Evolutionary conservation across 257 asterid genomes (phyloP).

Genomic region (Solanum habrochaites): DNA sequence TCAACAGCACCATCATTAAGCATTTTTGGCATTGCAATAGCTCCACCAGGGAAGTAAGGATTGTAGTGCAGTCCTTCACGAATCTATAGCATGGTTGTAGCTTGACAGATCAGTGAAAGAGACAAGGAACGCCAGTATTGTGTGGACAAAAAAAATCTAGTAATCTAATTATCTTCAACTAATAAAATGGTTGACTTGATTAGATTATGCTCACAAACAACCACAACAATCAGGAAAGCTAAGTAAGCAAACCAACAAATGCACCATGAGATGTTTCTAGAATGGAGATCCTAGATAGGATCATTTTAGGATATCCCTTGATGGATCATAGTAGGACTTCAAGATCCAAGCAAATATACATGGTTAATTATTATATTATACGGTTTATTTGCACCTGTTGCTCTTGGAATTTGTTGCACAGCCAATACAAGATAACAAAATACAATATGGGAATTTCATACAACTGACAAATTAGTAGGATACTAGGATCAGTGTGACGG

Average conservation of each 20-base stretch:
- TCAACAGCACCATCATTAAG: constrained; percentile 74
- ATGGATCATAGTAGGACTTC: background rate
- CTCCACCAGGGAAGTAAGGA: constrained; percentile 84
- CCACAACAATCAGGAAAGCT: background rate
- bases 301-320: background rate
- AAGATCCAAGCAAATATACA: background rate
- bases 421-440: background rate
- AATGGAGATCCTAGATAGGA: background rate
- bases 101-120: background rate
- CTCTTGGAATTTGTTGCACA: background rate
- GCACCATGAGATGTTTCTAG: background rate
- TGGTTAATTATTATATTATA: background rate
- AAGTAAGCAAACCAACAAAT: background rate
- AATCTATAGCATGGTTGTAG: constrained; percentile 21
- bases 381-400: background rate
- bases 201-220: background rate
- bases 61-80: constrained; percentile 66
- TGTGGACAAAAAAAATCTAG: background rate
- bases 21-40: constrained; percentile 81
- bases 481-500: background rate
- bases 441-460: background rate
- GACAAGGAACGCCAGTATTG: background rate
- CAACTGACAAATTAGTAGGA: background rate
- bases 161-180: background rate
- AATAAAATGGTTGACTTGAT: background rate